Conservation (phyloP, 2,329 filamentous ascomycete species). For the Diaporthe sp. region DNA sequence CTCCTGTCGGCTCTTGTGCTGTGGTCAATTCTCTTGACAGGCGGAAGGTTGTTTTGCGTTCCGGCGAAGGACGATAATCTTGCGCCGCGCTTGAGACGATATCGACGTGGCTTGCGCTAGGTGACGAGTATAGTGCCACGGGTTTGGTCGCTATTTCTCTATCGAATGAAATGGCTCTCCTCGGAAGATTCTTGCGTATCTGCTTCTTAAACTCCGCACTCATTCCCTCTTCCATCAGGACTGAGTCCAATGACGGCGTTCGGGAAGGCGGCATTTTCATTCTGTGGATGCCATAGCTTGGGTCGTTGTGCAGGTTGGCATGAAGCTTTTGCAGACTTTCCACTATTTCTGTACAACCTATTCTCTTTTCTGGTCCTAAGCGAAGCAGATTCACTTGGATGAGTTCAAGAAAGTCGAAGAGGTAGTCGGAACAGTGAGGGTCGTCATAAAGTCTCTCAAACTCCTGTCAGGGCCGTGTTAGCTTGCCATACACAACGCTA, state of each 20-base stretch:
- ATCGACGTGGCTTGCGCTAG: too few species aligned
- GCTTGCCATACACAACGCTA: not conserved
- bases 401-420: not conserved
- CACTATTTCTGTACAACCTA: not conserved
- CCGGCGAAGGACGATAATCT: too few species aligned
- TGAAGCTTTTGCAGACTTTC: not conserved
- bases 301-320: not conserved
- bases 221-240: not conserved
- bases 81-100: too few species aligned
- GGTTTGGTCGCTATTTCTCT: too few species aligned
- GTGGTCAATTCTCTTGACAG: too few species aligned
- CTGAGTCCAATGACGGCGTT: not conserved
- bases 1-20: too few species aligned
- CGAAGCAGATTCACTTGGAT: not conserved
- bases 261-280: not conserved
- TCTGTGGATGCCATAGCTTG: not conserved
- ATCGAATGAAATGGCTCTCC: too few species aligned
- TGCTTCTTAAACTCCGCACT: not conserved
- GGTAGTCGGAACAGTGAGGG: not conserved
- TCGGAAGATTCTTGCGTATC: not conserved
- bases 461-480: not conserved
- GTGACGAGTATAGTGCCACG: too few species aligned
- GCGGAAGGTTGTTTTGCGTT: too few species aligned
- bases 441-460: not conserved
- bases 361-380: not conserved